phyloP scores from a whole-genome alignment of 1,284 basidiomycete species.

The Neolentinus lepideus region DNA sequence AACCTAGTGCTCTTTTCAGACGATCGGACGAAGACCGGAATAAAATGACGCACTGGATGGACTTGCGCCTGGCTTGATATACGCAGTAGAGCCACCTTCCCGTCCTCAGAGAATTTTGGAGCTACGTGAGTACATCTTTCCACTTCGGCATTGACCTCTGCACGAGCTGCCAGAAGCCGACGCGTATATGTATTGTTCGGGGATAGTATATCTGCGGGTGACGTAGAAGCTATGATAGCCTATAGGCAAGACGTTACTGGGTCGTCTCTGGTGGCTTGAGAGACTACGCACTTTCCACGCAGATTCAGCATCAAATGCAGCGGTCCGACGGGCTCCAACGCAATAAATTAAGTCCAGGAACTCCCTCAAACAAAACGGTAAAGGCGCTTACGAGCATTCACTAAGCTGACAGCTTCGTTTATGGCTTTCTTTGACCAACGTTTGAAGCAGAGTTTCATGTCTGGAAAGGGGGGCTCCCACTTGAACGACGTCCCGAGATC shows the following conservation, averaged over 20 bases:
- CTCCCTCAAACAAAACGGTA: not conserved
- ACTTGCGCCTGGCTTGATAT: conserved; percentile 23
- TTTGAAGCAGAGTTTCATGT: conserved; percentile 19
- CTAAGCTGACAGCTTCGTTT: conserved; percentile 20
- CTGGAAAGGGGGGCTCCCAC: conserved; percentile 21
- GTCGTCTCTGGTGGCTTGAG: not conserved
- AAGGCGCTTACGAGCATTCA: conserved; percentile 21
- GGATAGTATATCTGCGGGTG: conserved; percentile 11
- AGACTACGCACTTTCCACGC: conserved; percentile 15
- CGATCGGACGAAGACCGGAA: not conserved
- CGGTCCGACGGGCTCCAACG: conserved; percentile 15
- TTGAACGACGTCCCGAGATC: conserved; percentile 22
- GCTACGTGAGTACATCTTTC: conserved; percentile 18
- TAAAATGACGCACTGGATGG: conserved; percentile 19
- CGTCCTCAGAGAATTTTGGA: conserved; percentile 23
- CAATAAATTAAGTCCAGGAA: too few species aligned
- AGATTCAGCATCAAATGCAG: conserved; percentile 15
- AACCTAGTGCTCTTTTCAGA: conserved; percentile 8
- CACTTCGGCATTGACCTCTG: conserved; percentile 18
- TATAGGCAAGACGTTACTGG: not conserved
- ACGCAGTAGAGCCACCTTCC: conserved; percentile 21
- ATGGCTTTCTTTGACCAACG: conserved; percentile 22
- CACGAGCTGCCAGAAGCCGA: conserved; percentile 17
- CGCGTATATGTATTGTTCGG: conserved; percentile 7
- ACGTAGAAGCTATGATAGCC: conserved; percentile 12